Conservation (phyloP, 2,329 filamentous ascomycete species). For the Dothidotthia symphoricarpi region DNA sequence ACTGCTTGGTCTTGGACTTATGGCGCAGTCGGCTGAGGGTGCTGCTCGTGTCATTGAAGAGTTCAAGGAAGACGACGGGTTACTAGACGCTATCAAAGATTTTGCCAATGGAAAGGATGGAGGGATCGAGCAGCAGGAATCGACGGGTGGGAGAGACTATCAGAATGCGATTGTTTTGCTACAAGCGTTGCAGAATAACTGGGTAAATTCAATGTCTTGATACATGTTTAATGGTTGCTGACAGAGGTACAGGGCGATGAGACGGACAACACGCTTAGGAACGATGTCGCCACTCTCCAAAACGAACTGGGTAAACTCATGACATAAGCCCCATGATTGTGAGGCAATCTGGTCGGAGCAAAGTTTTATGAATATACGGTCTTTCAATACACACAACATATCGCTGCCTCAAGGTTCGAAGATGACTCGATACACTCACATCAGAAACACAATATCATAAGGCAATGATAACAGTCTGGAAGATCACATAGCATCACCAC, state of each 20-base stretch:
- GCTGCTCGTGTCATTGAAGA: constrained; percentile 30
- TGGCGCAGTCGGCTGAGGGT: constrained; percentile 33
- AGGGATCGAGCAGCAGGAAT: constrained; percentile 20
- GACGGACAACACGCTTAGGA: constrained; percentile 24
- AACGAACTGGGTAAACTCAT: constrained; percentile 23
- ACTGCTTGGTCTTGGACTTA: constrained; percentile 35
- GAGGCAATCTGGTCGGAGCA: neutral
- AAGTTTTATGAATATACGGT: too few species aligned
- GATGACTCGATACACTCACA: too few species aligned
- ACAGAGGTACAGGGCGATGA: constrained; percentile 18
- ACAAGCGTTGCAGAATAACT: constrained; percentile 35
- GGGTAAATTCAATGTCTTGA: constrained; percentile 21
- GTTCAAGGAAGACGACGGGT: constrained; percentile 25
- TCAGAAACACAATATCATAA: too few species aligned
- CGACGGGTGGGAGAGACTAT: constrained; percentile 30
- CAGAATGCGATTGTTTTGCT: constrained; percentile 40
- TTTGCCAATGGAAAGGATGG: constrained; percentile 30
- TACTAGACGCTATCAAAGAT: constrained; percentile 37
- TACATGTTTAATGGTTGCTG: constrained; percentile 5
- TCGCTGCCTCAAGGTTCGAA: too few species aligned
- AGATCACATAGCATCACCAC: too few species aligned
- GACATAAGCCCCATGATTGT: constrained; percentile 8
- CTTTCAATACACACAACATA: too few species aligned
- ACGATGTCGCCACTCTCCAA: constrained; percentile 23
- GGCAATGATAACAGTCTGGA: too few species aligned